Conservation (phyloP, 169 alveolate species). For the Babesia divergens region DNA sequence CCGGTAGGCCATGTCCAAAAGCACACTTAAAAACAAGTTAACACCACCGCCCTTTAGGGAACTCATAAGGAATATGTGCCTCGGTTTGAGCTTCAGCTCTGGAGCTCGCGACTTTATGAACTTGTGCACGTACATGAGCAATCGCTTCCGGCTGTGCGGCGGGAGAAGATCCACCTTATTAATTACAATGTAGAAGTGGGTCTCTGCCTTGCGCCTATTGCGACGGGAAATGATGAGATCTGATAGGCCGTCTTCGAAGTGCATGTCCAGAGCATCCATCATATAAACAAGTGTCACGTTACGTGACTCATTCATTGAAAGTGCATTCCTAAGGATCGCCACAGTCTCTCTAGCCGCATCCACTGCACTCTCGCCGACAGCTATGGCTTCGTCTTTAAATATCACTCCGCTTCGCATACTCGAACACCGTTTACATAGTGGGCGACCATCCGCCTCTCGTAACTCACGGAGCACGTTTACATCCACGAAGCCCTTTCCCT, state of each 20-base stretch:
- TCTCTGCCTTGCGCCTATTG: constrained; percentile 1
- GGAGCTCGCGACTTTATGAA: constrained; percentile 21
- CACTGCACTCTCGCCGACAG: constrained; percentile 32
- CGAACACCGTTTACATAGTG: constrained; percentile 44
- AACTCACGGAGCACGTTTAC: neutral
- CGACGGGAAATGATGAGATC: constrained; percentile 19
- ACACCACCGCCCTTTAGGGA: constrained; percentile 34
- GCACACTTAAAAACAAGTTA: constrained; percentile 39
- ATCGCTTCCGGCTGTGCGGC: constrained; percentile 27
- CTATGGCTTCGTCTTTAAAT: neutral
- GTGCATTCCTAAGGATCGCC: constrained; percentile 35
- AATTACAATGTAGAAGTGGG: constrained; percentile 32
- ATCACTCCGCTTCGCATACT: constrained; percentile 38
- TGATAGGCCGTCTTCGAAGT: constrained; percentile 41
- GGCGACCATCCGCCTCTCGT: neutral
- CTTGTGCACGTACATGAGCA: constrained; percentile 39
- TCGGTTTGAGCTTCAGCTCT: constrained; percentile 12
- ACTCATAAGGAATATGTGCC: constrained; percentile 50
- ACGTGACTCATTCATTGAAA: constrained; percentile 3
- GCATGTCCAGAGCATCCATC: constrained; percentile 52
- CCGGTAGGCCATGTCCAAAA: constrained; percentile 15
- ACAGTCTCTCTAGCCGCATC: constrained; percentile 53
- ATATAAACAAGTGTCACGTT: constrained; percentile 48
- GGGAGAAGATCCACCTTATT: constrained; percentile 62
- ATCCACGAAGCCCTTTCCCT: constrained; percentile 18